These are phyloP conservation scores for Gynochthodes officinalis DNA, from an alignment of 257 asterid species.

Conservation along the genomic window DNA sequence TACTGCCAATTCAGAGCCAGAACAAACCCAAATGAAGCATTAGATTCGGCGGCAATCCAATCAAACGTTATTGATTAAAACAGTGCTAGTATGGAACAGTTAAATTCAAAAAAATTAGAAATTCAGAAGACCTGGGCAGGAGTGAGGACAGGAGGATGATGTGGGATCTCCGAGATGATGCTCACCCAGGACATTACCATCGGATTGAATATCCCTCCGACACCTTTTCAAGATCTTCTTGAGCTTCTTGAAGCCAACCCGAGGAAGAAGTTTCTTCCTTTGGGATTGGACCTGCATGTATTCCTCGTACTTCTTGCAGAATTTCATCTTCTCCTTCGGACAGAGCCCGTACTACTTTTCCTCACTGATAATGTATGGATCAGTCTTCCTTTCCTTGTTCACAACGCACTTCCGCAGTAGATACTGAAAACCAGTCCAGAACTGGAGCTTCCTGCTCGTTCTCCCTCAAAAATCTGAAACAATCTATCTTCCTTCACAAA, in stretches of 20 bases:
- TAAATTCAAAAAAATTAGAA: not conserved
- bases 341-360: not conserved
- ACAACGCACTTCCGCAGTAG: no score
- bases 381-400: not conserved
- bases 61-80: no score
- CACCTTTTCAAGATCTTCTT: slow-evolving; percentile 80
- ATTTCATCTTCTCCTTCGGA: slow-evolving; percentile 50
- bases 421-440: not conserved
- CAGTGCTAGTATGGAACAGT: not conserved
- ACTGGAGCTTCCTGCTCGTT: not conserved
- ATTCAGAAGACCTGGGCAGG: slow-evolving; percentile 54
- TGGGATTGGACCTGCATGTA: slow-evolving; percentile 64
- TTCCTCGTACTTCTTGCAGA: slow-evolving; percentile 90
- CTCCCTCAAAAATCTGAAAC: not conserved
- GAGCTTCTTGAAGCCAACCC: slow-evolving; percentile 77
- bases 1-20: not conserved
- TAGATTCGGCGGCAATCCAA: no score
- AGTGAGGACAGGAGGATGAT: slow-evolving; percentile 50
- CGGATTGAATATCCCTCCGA: slow-evolving; percentile 37
- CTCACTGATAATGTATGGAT: not conserved
- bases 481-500: no score
- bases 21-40: not conserved
- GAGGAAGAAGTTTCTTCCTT: slow-evolving; percentile 66
- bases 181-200: not conserved
- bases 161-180: not conserved